phyloP scores from a whole-genome alignment of 441 rosid species.

The Codiaeum variegatum region DNA sequence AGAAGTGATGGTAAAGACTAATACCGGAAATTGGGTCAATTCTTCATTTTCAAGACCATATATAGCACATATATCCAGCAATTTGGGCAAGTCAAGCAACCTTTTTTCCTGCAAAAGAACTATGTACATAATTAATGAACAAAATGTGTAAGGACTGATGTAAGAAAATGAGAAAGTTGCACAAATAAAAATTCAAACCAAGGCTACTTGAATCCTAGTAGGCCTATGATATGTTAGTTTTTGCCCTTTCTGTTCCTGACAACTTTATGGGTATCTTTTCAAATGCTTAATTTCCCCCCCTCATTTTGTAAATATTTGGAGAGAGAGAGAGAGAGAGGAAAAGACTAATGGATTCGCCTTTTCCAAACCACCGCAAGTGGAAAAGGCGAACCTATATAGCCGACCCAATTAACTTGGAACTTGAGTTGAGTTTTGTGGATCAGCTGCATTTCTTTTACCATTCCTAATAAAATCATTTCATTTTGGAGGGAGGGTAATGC shows the following conservation, averaged over 20 bases:
- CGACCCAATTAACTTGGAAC: too few species aligned
- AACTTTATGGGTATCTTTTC: not conserved
- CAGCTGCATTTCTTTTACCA: not conserved
- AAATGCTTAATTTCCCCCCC: not conserved
- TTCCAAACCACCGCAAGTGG: too few species aligned
- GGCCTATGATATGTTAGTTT: not conserved
- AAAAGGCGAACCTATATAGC: too few species aligned
- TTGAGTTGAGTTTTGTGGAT: not conserved
- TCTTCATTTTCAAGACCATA: slow-evolving; percentile 93
- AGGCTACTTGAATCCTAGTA: not conserved
- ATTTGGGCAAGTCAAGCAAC: slow-evolving; percentile 88
- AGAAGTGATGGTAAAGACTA: not conserved
- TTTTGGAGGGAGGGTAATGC: not conserved
- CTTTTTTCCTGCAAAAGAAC: slow-evolving; percentile 91
- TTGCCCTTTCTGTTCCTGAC: not conserved
- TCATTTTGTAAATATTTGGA: not conserved
- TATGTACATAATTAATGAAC: slow-evolving; percentile 48
- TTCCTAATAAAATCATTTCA: not conserved
- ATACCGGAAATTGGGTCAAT: slow-evolving; percentile 67
- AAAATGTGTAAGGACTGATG: slow-evolving; percentile 28
- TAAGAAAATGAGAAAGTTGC: not conserved
- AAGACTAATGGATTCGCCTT: too few species aligned
- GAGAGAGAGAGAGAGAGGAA: not conserved
- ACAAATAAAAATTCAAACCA: not conserved
- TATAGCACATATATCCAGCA: slow-evolving; percentile 87